A percentile compares a stretch with the other conserved stretches of the same genome.
These are phyloP conservation scores for Podila epigama DNA, from an alignment of 192 early-diverging fungal species.

Conservation along the genomic window DNA sequence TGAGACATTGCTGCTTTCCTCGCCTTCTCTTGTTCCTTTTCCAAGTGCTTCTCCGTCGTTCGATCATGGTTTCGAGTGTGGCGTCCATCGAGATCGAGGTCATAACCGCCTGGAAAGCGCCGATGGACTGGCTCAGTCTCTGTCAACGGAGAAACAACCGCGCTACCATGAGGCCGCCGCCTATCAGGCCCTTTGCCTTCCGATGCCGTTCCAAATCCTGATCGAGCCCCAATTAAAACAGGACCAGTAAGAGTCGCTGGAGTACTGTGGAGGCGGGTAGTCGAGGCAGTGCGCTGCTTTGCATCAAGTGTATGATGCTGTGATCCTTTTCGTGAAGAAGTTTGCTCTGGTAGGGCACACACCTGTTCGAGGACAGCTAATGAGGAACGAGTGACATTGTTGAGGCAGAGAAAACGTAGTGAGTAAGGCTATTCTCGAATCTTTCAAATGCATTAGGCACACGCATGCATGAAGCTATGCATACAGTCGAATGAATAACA, in stretches of 20 bases:
- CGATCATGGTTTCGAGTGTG: conserved; percentile 8
- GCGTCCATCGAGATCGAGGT: background rate
- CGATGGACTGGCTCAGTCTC: background rate
- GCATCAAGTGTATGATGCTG: background rate
- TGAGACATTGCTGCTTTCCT: conserved; percentile 7
- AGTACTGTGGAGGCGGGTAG: background rate
- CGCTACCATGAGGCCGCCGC: background rate
- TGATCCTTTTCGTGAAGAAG: conserved; percentile 29
- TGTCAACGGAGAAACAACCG: background rate
- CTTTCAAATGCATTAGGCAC: background rate
- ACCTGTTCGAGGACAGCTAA: background rate
- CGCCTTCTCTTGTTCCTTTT: conserved; percentile 34
- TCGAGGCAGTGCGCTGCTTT: background rate
- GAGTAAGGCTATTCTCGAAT: no score
- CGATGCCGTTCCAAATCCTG: background rate
- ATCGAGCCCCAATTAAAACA: background rate
- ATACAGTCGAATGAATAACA: conserved; percentile 43
- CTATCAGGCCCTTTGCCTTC: background rate
- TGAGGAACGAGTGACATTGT: conserved; percentile 1
- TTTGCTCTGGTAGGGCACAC: conserved; percentile 10
- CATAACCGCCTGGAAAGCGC: background rate
- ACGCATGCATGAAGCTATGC: background rate
- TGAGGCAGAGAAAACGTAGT: no score
- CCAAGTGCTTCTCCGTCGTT: conserved; percentile 10
- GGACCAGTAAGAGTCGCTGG: background rate